A percentile compares a stretch with the other conserved stretches of the same genome.
Evolutionary conservation across 768 basidiomycete species (phyloP).

Genomic region (Phlebiopsis gigantea): DNA sequence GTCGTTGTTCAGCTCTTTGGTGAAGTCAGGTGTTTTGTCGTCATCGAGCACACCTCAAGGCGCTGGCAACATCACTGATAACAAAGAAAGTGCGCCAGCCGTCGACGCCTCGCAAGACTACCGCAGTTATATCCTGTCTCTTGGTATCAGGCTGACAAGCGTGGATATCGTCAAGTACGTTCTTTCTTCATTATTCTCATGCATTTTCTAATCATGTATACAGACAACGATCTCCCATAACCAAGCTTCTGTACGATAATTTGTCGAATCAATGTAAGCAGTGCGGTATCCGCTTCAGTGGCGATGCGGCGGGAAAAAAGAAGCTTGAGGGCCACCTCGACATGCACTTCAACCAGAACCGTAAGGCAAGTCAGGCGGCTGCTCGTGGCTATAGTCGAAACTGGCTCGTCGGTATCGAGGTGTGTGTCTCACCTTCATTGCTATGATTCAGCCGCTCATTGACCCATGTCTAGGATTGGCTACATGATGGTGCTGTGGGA

Average conservation of each 20-base stretch:
- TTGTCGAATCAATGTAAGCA: conserved; percentile 87
- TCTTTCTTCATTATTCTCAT: not conserved
- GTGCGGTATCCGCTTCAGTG: conserved; percentile 84
- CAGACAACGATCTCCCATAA: conserved; percentile 57
- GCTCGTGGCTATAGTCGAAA: conserved; percentile 86
- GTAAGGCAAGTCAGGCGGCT: conserved; percentile 68
- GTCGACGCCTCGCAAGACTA: conserved; percentile 48
- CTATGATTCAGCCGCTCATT: conserved; percentile 5
- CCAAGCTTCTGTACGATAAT: conserved; percentile 67
- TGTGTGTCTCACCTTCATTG: conserved; percentile 26
- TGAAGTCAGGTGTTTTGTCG: conserved; percentile 77
- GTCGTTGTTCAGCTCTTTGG: conserved; percentile 52
- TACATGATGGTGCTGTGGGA: conserved; percentile 57
- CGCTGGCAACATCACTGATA: conserved; percentile 37
- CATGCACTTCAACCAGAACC: conserved; percentile 93
- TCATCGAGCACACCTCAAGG: conserved; percentile 46
- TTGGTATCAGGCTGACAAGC: conserved; percentile 57
- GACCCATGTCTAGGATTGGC: conserved; percentile 67
- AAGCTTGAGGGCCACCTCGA: conserved; percentile 86
- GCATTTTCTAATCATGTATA: not conserved
- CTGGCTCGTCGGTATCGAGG: conserved; percentile 84
- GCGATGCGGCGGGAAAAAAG: conserved; percentile 65
- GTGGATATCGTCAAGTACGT: conserved; percentile 70
- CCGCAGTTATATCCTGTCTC: conserved; percentile 50
- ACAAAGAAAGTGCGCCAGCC: conserved; percentile 28